Evolutionary conservation across 768 basidiomycete species (phyloP), one percentile per base, ranked within the genome.

Genomic region (Hygrocybe coccinea): DNA sequence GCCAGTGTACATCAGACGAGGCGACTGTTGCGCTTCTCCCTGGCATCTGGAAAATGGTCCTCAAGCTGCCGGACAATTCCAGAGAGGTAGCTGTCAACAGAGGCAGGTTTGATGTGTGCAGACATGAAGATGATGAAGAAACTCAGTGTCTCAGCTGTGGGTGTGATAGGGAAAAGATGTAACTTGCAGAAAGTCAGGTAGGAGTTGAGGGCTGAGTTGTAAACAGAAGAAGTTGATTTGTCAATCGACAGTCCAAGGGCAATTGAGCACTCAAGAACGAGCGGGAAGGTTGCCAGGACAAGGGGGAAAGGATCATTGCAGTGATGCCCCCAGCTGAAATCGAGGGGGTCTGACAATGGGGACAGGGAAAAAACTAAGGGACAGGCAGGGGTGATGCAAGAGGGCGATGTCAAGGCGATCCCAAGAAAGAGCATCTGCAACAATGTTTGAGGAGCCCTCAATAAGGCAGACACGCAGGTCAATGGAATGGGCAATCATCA

Each of bases 101-200:
- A 64, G 0, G 21, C 21, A 0, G 65, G 67, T 5, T 58, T 45
- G 36, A 70, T 65, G 37, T 68, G 64, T 33, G 59, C 56, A 1
- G 54, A 64, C 61, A 67, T 71, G 56, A 56, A 74, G 17, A 65
- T 59, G 11, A 64, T 55, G 56, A 60, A 74, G 47, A 69, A 66
- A 15, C 60, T 61, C 1, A 74, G 46, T 0, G 70, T 71, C 50
- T 71, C 64, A 8, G n/a, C n/a, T n/a, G n/a, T n/a, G 50, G 54
- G 3, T 69, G 2, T 64, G 71, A 21, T 66, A 14, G 57, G 54
- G 19, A 63, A 44, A 1, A 56, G 17, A 54, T 69, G 67, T 2
- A 64, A 11, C 4, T 56, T 21, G 50, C 62, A 64, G 56, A 68
- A 68, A 1, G 34, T 55, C 34, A 66, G 38, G 48, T 64, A 71